Base-by-base conservation (phyloP, 805 yeast genomes). In the Yamadazyma scolyti region DNA sequence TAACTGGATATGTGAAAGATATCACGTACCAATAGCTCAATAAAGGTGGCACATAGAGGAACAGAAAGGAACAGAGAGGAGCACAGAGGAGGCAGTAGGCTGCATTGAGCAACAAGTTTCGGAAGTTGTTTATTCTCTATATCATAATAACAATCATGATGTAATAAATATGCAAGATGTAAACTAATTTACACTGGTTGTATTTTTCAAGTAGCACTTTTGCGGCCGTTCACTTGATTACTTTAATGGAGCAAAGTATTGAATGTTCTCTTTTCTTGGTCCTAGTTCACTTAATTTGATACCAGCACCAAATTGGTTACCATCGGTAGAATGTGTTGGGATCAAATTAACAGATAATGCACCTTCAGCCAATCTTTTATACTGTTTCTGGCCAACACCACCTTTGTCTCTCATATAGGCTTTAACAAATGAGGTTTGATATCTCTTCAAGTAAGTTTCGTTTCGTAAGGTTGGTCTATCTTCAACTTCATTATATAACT, bases 341-440 rank as follows among this genome's bases (percentile, higher is more conserved):
- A 65, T 65, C 36, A 61, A 48, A 23, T 46, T 55, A 23, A 53
- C 50, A 12, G 67, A 33, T 20, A 36, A 20, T n/a, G 39, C 30
- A 12, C 53, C 50, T 37, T 48, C 57, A 21, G 51, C 42, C 30
- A 51, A 42, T 52, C 60, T 57, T 45, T 65, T 56, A 47, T 52
- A 58, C 33, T 60, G 66, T 39, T 48, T 58, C 45, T 61, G 68
- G 30, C 71, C 71, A 42, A 65, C 56, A 30, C 71, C 71, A 31
- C 71, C 70, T 44, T 60, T 63, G 42, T 65, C 71, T 47, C 58
- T 61, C 31, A 62, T 64, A 42, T 56, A 60, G 9, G 52, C 58
- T 47, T 61, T 62, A 39, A 64, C 50, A 47, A 65, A 61, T n/a
- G 69, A 64, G 7, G 58, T 49, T 46, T 65, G 58, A 51, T 65